A percentile compares a stretch with the other conserved stretches of the same genome.
Conservation (phyloP, 2,329 filamentous ascomycete genomes). For the Ophiostoma pallidulum region DNA sequence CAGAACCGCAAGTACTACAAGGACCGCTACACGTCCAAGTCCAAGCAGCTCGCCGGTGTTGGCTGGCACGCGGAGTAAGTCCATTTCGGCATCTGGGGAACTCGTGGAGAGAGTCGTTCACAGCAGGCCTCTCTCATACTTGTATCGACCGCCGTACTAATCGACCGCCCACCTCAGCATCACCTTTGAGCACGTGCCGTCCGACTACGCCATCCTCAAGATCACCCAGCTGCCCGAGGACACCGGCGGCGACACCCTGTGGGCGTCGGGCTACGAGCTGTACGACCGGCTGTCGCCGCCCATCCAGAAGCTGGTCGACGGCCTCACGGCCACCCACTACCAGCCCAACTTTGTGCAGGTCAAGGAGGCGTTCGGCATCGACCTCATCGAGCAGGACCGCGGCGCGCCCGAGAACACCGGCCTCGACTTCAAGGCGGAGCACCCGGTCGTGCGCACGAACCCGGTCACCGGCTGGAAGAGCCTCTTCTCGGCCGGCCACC, state of each 20-base stretch:
- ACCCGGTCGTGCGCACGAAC: conserved; percentile 25
- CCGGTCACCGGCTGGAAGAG: conserved; percentile 25
- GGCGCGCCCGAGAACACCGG: conserved; percentile 22
- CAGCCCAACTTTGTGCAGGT: conserved; percentile 24
- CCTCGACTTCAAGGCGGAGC: conserved; percentile 21
- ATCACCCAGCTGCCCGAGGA: conserved; percentile 32
- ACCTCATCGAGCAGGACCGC: conserved; percentile 23
- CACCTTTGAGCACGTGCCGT: conserved; percentile 37
- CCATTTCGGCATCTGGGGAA: too few relatives aligned
- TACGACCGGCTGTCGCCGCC: conserved; percentile 32
- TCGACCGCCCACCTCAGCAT: conserved; percentile 20
- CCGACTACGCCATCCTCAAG: conserved; percentile 37
- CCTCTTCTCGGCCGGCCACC: conserved; percentile 25
- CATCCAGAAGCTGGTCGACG: conserved; percentile 20
- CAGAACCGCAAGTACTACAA: conserved; percentile 30
- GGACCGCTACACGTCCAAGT: conserved; percentile 21
- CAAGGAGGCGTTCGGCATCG: conserved; percentile 28
- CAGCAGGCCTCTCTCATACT: too few relatives aligned
- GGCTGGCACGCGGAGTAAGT: conserved; percentile 38
- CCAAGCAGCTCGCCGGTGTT: conserved; percentile 24
- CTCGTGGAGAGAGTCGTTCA: too few relatives aligned
- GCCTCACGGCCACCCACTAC: conserved; percentile 23
- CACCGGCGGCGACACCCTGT: conserved; percentile 45
- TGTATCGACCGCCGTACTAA: too few relatives aligned
- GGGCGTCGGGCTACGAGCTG: conserved; percentile 58